Base-by-base conservation (phyloP, 2,329 filamentous ascomycete genomes). In the Phialemonium atrogriseum region DNA sequence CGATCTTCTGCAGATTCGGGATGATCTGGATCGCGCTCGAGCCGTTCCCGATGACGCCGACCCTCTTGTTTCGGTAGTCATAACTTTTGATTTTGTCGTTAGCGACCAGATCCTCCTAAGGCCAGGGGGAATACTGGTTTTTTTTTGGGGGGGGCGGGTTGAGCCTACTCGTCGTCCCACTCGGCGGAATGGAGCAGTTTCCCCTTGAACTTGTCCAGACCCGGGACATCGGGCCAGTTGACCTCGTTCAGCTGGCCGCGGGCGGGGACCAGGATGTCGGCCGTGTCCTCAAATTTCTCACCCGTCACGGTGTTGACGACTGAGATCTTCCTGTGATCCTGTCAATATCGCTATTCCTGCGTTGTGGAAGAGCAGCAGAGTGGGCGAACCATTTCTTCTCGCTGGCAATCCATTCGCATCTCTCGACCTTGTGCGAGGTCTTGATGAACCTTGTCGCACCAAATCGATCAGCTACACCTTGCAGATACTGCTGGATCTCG, bases 11-110 rank as follows among this genome's bases (percentile, higher is more conserved):
- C 23, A 73, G 49, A 5, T 43, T 36, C 7, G 68, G 68, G 7
- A 72, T 55, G 33, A 73, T 71, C 37, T 73, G 68, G 37, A 71
- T 70, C 1, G 58, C 59, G 39, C 64, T 69, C 13, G 64, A 66
- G 10, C 68, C 68, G 33, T 64, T 65, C n/a, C 68, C 68, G 27
- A 73, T 63, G 5, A 73, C 49, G 7, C 61, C 68, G 11, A 73
- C 51, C 32, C 51, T 52, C 47, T 71, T 71, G 37, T 61, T 57
- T 24, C 42, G 53, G 30, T 67, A 66, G 42, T 69, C 60, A 39
- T 62, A 67, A 14, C 58, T 64, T 24, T 25, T 33, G 26, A 12
- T 12, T 7, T 24, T n/a, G 4, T 7, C 7, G 11, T 27, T 10
- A 35, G 22, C 9, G 20, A 13, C 8, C n/a, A n/a, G n/a, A n/a